Percentiles rank a stretch among this genome's conserved stretches.
Evolutionary conservation across 2,329 filamentous ascomycete species (phyloP).

Genomic region (Immersiporthe knoxdaviesiana): DNA sequence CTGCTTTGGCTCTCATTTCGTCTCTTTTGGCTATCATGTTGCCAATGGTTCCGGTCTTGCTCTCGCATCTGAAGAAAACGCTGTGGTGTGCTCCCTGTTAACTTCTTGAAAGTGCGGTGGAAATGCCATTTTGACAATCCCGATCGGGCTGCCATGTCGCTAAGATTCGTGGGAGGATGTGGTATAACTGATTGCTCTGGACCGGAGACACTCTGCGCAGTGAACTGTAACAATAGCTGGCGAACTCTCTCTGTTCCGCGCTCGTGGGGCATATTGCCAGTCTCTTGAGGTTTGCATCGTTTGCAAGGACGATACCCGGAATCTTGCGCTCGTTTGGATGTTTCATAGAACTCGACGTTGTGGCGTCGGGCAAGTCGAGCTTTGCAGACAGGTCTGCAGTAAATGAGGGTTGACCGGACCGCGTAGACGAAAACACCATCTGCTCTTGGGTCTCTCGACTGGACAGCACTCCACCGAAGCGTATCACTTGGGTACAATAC

Average conservation of each 20-base stretch:
- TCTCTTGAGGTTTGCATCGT: slow-evolving; percentile 52
- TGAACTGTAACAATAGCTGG: slow-evolving; percentile 34
- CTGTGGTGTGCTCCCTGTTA: slow-evolving; percentile 51
- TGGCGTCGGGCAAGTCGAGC: slow-evolving; percentile 63
- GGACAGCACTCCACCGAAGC: slow-evolving; percentile 43
- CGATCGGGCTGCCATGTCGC: slow-evolving; percentile 53
- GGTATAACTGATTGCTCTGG: background rate
- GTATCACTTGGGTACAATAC: background rate
- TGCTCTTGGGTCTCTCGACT: slow-evolving; percentile 40
- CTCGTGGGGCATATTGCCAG: slow-evolving; percentile 47
- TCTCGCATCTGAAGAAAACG: background rate
- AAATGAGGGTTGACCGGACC: slow-evolving; percentile 52
- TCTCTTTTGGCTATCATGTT: no score
- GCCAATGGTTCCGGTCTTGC: no score
- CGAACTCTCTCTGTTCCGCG: slow-evolving; percentile 47
- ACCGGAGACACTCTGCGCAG: slow-evolving; percentile 21
- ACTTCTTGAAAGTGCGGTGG: slow-evolving; percentile 61
- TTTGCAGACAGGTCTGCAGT: slow-evolving; percentile 64
- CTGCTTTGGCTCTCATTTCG: no score
- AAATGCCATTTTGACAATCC: slow-evolving; percentile 62
- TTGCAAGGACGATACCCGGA: slow-evolving; percentile 61
- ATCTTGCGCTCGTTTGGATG: slow-evolving; percentile 46
- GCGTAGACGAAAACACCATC: slow-evolving; percentile 49
- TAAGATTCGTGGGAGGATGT: slow-evolving; percentile 40
- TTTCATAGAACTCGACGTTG: slow-evolving; percentile 61